A percentile compares a stretch with the other conserved stretches of the same genome.
Conservation (phyloP, 352 stramenopile species). For the Globisporangium irregulare region DNA sequence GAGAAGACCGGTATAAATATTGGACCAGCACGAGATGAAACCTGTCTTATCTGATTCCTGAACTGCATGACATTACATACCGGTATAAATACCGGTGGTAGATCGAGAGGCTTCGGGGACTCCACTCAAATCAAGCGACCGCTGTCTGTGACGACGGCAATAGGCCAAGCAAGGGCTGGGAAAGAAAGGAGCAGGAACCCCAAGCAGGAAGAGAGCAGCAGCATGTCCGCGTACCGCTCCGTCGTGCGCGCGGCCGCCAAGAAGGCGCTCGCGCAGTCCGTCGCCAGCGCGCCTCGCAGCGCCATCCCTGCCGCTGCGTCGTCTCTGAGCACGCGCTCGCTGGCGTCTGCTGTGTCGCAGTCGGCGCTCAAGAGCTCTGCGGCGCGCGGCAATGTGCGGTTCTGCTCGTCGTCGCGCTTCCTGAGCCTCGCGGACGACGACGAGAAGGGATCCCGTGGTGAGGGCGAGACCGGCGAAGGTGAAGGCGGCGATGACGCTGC, state of each 20-base stretch:
- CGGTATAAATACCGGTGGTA: neutral
- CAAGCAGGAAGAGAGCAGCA: constrained; percentile 6
- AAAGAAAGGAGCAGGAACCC: neutral
- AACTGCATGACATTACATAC: neutral
- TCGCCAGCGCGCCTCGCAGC: constrained; percentile 4
- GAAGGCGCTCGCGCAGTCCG: constrained; percentile 11
- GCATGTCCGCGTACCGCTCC: constrained; percentile 28
- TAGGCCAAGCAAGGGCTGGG: neutral
- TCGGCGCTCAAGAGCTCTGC: constrained; percentile 2
- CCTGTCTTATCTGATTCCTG: no score
- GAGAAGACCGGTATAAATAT: neutral
- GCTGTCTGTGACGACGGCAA: neutral
- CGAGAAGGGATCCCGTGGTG: constrained; percentile 20
- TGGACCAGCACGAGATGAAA: no score
- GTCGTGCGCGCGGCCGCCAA: constrained; percentile 21
- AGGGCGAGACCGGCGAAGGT: constrained; percentile 19
- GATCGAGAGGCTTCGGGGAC: neutral
- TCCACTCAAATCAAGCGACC: neutral
- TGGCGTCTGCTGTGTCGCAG: neutral
- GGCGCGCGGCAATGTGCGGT: constrained; percentile 18
- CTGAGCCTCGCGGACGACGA: constrained; percentile 67
- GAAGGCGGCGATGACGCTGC: constrained; percentile 18
- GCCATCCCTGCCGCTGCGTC: neutral
- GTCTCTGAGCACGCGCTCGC: constrained; percentile 3
- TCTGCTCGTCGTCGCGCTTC: constrained; percentile 69